These are phyloP conservation scores for Cucurbita argyrosperma DNA, from an alignment of 306 rosid species.

Conservation along the genomic window DNA sequence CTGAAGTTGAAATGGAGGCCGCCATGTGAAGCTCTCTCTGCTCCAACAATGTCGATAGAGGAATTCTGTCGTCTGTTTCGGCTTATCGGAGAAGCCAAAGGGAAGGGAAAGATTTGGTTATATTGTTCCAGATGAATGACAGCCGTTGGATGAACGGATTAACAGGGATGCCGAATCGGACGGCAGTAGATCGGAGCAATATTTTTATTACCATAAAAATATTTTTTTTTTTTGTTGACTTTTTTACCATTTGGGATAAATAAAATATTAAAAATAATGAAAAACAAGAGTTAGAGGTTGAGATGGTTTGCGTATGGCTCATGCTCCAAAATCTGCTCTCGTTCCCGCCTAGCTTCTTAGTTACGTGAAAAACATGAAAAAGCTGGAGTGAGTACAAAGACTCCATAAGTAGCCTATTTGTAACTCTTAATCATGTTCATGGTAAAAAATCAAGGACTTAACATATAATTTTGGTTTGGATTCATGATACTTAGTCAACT, in stretches of 20 bases:
- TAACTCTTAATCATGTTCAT: too few relatives aligned
- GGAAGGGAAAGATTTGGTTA: background rate
- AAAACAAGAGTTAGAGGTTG: background rate
- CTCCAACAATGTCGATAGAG: background rate
- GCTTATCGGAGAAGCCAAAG: constrained; percentile 7
- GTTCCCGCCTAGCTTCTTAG: too few relatives aligned
- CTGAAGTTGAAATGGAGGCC: constrained; percentile 37
- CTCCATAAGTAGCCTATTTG: too few relatives aligned
- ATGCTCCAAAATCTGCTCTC: too few relatives aligned
- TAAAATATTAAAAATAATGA: background rate
- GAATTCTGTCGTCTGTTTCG: background rate
- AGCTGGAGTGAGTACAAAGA: too few relatives aligned
- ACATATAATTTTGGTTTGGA: too few relatives aligned
- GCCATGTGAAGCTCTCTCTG: constrained; percentile 37
- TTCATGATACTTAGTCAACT: too few relatives aligned
- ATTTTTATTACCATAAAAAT: background rate
- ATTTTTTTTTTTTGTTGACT: background rate
- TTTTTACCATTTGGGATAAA: background rate
- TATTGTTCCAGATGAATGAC: background rate
- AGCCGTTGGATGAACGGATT: background rate
- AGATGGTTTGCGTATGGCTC: too few relatives aligned
- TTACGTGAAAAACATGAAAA: too few relatives aligned
- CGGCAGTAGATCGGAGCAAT: background rate
- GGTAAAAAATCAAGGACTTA: too few relatives aligned
- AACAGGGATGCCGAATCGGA: background rate